A percentile compares a stretch with the other conserved stretches of the same genome.
Conservation (phyloP, 2,329 filamentous ascomycete species). For the Talaromyces atroroseus region DNA sequence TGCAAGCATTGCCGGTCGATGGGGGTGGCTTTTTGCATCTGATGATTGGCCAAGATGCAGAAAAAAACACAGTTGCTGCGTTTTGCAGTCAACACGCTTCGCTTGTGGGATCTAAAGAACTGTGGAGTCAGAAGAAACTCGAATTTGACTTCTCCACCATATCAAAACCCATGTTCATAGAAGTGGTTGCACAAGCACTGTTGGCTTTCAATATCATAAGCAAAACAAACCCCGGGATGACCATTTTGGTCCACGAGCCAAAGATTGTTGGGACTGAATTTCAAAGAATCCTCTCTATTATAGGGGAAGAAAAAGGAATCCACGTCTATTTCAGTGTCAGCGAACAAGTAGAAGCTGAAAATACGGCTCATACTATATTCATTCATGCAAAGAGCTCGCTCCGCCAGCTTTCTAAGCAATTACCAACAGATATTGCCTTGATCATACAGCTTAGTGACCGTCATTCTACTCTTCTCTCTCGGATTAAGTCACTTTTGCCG, state of each 20-base stretch:
- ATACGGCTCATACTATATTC: not conserved
- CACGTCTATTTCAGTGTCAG: not conserved
- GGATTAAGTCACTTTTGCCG: not conserved
- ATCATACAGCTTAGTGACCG: not conserved
- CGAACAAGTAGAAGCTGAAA: not conserved
- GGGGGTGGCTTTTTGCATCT: not conserved
- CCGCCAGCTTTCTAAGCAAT: not conserved
- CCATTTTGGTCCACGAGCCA: not conserved
- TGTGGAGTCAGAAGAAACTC: not conserved
- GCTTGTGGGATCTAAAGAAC: not conserved
- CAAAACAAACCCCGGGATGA: not conserved
- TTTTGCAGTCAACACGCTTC: slow-evolving; percentile 13
- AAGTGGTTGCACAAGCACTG: not conserved
- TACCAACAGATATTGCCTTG: not conserved
- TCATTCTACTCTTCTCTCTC: not conserved
- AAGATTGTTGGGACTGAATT: not conserved
- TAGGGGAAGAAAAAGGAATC: not conserved
- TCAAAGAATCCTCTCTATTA: not conserved
- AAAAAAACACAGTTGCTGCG: not conserved
- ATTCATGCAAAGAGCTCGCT: not conserved
- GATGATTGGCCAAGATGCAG: not conserved
- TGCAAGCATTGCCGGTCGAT: not conserved
- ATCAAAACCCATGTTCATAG: not conserved
- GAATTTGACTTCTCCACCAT: slow-evolving; percentile 20
- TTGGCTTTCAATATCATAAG: not conserved